Evolutionary conservation across 2,329 filamentous ascomycete genomes (phyloP), one percentile per base, ranked within the genome.

Genomic region (Rugonectria rugulosa): DNA sequence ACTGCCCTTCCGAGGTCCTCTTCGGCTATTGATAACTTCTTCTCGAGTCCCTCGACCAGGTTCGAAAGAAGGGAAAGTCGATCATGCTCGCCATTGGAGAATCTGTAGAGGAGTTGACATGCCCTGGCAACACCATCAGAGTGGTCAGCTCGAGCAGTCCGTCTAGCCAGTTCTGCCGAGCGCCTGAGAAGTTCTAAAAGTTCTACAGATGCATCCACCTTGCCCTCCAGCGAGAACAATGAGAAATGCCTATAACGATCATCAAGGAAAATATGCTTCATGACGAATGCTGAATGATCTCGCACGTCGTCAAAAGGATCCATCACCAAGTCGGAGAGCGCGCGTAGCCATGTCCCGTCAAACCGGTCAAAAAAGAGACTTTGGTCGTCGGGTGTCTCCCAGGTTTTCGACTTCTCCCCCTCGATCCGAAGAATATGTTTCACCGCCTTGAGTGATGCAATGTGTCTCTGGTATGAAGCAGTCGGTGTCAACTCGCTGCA

Each of bases 281-380:
- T 64, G 2, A 87, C 75, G 2, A 72, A 73, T 0, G 80, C 76
- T 3, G 86, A 81, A 31, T 76, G 73, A 37, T 83, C 85, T 62
- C 94, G 83, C 5, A 98, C 90, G 72, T 99, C 95, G 53, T 98
- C 95, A 67, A 96, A 99, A 0, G 94, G 91, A 66, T 99, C 91
- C 68, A 96, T 80, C 7, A 96, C 75, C 19, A 97, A 82, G 70
- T 97, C 92, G 12, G 93, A 77, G 6, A 98, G 77, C 5, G 87
- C 78, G 42, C 89, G 80, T 10, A 85, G 73, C 76, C 88, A 85
- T 1, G 73, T 78, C 3, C 65, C 62, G 41, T 84, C 80, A 57
- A 81, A 73, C 2, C 74, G 64, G 42, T 75, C 70, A 42, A 76
- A 79, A 49, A 78, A 75, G 12, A 73, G 69, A 48, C 54, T 62